Percentiles rank a stretch among this genome's conserved stretches.
Evolutionary conservation across 352 stramenopile genomes (phyloP).

Genomic region (Pythium diclinum): DNA sequence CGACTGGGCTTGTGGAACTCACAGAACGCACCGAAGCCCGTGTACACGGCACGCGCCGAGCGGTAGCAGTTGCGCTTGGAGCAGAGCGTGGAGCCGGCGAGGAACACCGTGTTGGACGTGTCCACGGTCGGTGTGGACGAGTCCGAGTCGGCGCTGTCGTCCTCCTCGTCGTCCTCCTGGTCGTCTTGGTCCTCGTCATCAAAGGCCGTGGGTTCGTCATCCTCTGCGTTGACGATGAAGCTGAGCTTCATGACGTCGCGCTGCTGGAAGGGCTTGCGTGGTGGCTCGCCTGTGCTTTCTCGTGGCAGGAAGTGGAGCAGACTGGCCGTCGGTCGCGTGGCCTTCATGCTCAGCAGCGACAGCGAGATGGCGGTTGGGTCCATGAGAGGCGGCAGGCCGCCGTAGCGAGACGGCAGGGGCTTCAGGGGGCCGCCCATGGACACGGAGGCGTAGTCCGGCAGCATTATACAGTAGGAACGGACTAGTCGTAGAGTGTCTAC

Average conservation of each 20-base stretch:
- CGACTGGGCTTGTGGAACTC: constrained; percentile 67
- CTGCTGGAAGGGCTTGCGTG: background rate
- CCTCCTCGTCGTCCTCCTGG: constrained; percentile 6
- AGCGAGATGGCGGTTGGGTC: constrained; percentile 19
- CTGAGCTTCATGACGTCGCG: constrained; percentile 48
- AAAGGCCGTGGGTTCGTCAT: background rate
- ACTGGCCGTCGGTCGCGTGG: constrained; percentile 4
- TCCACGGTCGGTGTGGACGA: constrained; percentile 13
- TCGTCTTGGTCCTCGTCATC: constrained; percentile 22
- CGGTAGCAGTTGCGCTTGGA: constrained; percentile 70
- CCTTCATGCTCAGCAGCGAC: constrained; percentile 25
- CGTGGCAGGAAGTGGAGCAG: constrained; percentile 21
- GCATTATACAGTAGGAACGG: background rate
- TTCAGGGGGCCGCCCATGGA: constrained; percentile 1
- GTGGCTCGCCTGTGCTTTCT: background rate
- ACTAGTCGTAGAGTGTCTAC: no score
- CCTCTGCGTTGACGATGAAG: constrained; percentile 52
- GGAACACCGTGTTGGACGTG: constrained; percentile 8
- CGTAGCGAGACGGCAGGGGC: constrained; percentile 5
- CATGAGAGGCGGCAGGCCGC: constrained; percentile 7
- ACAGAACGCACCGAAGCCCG: constrained; percentile 51
- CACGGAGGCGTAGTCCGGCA: background rate
- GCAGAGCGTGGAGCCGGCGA: constrained; percentile 33
- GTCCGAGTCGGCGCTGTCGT: constrained; percentile 17
- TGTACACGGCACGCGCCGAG: constrained; percentile 30